Evolutionary conservation across 73 alveolate genomes (phyloP).

Genomic region (Diophrys sp.): DNA sequence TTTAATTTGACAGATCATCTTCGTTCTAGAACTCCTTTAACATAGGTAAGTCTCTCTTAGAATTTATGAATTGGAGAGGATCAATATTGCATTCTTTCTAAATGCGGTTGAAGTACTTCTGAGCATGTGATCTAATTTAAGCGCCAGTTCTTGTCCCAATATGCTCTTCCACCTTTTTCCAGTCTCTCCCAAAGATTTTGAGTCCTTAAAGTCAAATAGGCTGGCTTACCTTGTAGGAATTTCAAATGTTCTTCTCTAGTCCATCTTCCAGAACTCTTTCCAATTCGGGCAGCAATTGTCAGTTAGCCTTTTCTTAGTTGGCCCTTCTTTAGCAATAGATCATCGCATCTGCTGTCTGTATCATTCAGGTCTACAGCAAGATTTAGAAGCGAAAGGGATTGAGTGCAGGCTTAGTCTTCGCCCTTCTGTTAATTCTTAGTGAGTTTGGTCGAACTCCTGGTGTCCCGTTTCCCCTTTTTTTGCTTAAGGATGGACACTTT

Average conservation of each 20-base stretch:
- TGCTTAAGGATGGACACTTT: background rate
- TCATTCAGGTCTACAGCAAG: background rate
- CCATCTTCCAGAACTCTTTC: conserved; percentile 58
- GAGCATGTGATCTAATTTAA: conserved; percentile 81
- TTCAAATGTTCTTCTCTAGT: conserved; percentile 60
- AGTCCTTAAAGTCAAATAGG: conserved; percentile 42
- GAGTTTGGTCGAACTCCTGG: background rate
- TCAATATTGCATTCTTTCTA: conserved; percentile 36
- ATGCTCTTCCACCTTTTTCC: conserved; percentile 74
- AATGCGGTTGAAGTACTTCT: conserved; percentile 69
- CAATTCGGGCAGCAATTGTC: conserved; percentile 8
- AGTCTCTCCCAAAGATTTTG: conserved; percentile 67
- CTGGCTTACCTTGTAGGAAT: conserved; percentile 59
- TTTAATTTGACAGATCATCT: too few relatives aligned
- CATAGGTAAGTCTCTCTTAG: background rate
- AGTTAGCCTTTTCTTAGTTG: background rate
- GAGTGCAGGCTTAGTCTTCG: background rate
- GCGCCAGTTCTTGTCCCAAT: conserved; percentile 70
- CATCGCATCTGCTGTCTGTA: background rate
- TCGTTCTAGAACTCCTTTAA: background rate
- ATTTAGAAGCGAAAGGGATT: background rate
- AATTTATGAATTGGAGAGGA: background rate
- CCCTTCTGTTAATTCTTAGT: background rate
- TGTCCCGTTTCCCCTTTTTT: background rate
- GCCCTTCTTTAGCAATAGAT: background rate